Conservation (phyloP, 371 early-diverging fungal species). For the Phascolomyces articulosus region DNA sequence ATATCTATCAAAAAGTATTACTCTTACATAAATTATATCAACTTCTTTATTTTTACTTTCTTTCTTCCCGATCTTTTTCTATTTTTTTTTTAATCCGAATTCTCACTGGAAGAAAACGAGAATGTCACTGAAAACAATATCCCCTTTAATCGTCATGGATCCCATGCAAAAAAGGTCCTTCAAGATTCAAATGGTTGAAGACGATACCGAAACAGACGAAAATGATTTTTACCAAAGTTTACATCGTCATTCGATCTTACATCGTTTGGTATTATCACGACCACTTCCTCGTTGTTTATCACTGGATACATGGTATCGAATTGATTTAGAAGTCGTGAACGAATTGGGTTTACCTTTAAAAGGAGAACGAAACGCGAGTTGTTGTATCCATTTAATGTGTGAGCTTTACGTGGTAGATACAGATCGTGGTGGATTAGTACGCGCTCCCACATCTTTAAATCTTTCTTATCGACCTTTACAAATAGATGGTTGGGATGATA, state of each 20-base stretch:
- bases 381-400: constrained; percentile 22
- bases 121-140: neutral
- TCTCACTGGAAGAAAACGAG: neutral
- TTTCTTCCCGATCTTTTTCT: neutral
- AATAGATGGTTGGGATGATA: constrained; percentile 33
- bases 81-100: neutral
- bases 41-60: neutral
- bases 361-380: constrained; percentile 9
- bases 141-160: neutral
- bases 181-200: neutral
- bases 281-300: constrained; percentile 17
- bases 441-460: neutral
- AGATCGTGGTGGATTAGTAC: neutral
- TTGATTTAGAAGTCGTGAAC: constrained; percentile 39
- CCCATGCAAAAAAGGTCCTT: neutral
- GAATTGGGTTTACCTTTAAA: constrained; percentile 33
- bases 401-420: constrained; percentile 11
- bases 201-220: constrained; percentile 1
- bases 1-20: too few relatives aligned
- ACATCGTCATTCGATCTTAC: constrained; percentile 28
- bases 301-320: constrained; percentile 32
- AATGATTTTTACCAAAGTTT: constrained; percentile 15
- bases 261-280: constrained; percentile 23
- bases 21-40: too few relatives aligned
- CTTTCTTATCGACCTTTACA: constrained; percentile 28